Base-by-base conservation (phyloP, 495 filamentous ascomycete genomes). In the Ascobolus immersus region DNA sequence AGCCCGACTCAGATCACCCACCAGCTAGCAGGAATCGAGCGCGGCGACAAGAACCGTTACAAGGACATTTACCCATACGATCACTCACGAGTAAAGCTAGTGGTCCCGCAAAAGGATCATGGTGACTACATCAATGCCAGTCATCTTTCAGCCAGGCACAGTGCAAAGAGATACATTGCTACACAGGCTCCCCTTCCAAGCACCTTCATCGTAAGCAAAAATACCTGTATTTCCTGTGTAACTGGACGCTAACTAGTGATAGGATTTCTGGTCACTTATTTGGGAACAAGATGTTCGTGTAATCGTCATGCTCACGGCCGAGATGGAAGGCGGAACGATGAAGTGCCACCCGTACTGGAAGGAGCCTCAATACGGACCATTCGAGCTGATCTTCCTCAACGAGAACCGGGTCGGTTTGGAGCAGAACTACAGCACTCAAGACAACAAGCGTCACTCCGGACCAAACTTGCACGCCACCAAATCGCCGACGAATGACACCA, bases 121-220 rank as follows among this genome's bases (percentile, higher is more conserved):
- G 92, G 84, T 54, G 86, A 96, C 51, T 96, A 96, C 50, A 71
- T 96, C 51, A 96, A 96, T 51, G 86, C 80, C 7, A 94, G 75
- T 52, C 67, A 89, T 38, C 55, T 94, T 36, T 70, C 74, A 47
- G 62, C 80, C 6, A 62, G 65, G 34, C 60, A 71, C 43, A 82
- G 75, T 42, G 66, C 79, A 50, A 91, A 80, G 54, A 64, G 70
- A 17, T 96, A 96, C 51, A 94, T 96, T 52, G 84, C 89, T 13
- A 82, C 78, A 7, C 86, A 96, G 52, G 86, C 79, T 3, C 86
- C 86, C 27, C 60, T 94, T 17, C 89, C 86, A 17, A 72, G 77
- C 34, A 96, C 89, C 8, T 93, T 92, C 40, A 66, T 74, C 52
- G 79, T 86, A 53, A 60, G 77, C 17, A 30, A 17, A 14, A 14